Evolutionary conservation across 2,329 filamentous ascomycete genomes (phyloP), one percentile per base, ranked within the genome.

Genomic region (Myriosclerotinia duriaeana): DNA sequence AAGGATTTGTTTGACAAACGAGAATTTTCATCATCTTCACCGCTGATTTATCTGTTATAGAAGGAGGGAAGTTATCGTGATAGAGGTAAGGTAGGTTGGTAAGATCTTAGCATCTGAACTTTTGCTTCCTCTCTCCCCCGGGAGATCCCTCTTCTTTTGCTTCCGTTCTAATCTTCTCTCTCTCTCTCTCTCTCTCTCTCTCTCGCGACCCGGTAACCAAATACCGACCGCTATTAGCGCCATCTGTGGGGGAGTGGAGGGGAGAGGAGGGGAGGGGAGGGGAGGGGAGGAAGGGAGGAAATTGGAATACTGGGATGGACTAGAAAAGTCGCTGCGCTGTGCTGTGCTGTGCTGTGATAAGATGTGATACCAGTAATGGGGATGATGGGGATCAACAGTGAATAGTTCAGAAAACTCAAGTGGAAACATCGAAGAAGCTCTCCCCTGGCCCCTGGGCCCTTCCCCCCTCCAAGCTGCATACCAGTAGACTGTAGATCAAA

Each of bases 181-280:
- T 22, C 54, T 34, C 22, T 42, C n/a, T 44, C 54, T 30, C 38
- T 11, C 6, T 58, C 17, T n/a, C 34, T 48, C 12, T 17, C 34
- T 53, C 5, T 12, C 36, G 42, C 50, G 20, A 42, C 34, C 34
- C 17, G 20, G 22, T 42, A 64, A 36, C 22, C 61, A 54, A 34
- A 64, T 55, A n/a, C n/a, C n/a, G n/a, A 40, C 38, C 61, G 50
- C 50, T 22, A 53, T 55, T 46, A 46, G 52, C 26, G 38, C 20
- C 36, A 44, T 34, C 40, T 55, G 36, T 42, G 48, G 50, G 52
- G 52, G 17, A 8, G 26, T 14, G n/a, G 50, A 46, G 40, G 55
- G 38, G 17, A 20, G 34, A 55, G 20, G 53, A 38, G 36, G 36
- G 36, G 9, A 38, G 5, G 36, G 5, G 36, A 38, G 36, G 36